phyloP scores from a whole-genome alignment of 345 rosid species.

The Triadica sebifera region DNA sequence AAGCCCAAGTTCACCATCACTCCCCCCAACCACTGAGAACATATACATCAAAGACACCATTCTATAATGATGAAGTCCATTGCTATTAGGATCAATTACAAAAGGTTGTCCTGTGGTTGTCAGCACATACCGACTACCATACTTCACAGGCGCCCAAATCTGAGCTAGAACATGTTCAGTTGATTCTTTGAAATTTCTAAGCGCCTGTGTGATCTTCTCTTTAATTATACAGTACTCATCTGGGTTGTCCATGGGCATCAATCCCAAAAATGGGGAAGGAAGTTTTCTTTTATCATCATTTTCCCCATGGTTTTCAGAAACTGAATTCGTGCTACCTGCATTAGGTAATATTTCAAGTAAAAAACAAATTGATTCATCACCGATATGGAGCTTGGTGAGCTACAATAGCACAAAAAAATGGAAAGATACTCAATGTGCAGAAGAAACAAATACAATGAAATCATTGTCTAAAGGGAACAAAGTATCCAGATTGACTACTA shows the following conservation, averaged over 20 bases:
- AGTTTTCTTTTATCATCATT: slow-evolving; percentile 34
- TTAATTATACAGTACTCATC: slow-evolving; percentile 64
- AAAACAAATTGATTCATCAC: slow-evolving; percentile 8
- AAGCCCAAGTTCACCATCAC: slow-evolving; percentile 72
- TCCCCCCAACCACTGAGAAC: slow-evolving; percentile 76
- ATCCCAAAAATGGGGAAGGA: slow-evolving; percentile 50
- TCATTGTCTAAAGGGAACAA: neutral
- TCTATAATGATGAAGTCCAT: slow-evolving; percentile 80
- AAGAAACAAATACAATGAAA: neutral
- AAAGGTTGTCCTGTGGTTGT: slow-evolving; percentile 94
- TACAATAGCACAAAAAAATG: neutral
- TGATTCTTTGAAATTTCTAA: slow-evolving; percentile 73
- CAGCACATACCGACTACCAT: slow-evolving; percentile 53
- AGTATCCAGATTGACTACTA: no score
- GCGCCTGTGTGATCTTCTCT: slow-evolving; percentile 86
- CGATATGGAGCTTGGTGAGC: neutral
- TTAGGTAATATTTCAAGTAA: slow-evolving; percentile 14
- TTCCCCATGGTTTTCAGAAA: slow-evolving; percentile 36
- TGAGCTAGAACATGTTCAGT: slow-evolving; percentile 81
- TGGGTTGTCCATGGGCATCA: slow-evolving; percentile 52
- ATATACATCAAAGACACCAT: slow-evolving; percentile 72
- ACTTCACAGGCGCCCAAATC: slow-evolving; percentile 86
- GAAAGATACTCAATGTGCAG: neutral
- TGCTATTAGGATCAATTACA: slow-evolving; percentile 66
- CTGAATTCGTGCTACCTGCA: slow-evolving; percentile 51